Evolutionary conservation across 176 grass and related monocot genomes (phyloP), one percentile per base, ranked within the genome.

Genomic region (Phoenix dactylifera): DNA sequence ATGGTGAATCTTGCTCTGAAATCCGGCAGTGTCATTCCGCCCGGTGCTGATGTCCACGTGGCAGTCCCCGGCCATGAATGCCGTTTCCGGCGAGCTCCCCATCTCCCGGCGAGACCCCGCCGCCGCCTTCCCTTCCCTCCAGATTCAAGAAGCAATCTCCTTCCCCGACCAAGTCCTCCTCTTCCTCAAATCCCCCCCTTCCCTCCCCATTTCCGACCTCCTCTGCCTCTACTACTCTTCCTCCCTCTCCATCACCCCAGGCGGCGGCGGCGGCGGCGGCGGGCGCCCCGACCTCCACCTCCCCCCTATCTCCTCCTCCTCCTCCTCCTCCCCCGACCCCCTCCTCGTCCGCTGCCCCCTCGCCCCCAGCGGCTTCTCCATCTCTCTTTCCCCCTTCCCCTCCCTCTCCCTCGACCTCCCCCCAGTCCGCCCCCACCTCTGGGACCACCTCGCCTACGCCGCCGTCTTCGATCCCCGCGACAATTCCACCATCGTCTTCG

Each of bases 401-500:
- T 57, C 77, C 18, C 51, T 67, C 49, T 78, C 72, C 48, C 58
- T 19, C 15, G 26, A 72, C 16, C 58, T 62, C 26, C 70, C 70
- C 18, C 24, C 15, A 14, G 32, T 85, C 55, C 35, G 1, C n/a
- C 84, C 81, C 1, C 51, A 74, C 18, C 75, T 56, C 24, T 98
- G 83, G 79, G 93, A 98, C 55, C 79, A 58, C 62, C 87, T 98
- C 0, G 83, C 83, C 61, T 98, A 98, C 26, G 72, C 93, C 0
- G 79, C 93, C 0, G 49, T 86, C 53, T 29, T 92, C 53, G 93
- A 98, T 54, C 60, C 56, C 58, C 63, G 67, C 52, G 93, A 98
- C 53, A 92, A 98, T 71, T 78, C 93, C 51, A 92, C 93, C 6
- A 18, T 92, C 24, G 70, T 92, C 78, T 98, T 98, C 4, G 87